Evolutionary conservation across 1,139 yeast species (phyloP), one percentile per base, ranked within the genome.

Genomic region (Kodamaea fungicola): DNA sequence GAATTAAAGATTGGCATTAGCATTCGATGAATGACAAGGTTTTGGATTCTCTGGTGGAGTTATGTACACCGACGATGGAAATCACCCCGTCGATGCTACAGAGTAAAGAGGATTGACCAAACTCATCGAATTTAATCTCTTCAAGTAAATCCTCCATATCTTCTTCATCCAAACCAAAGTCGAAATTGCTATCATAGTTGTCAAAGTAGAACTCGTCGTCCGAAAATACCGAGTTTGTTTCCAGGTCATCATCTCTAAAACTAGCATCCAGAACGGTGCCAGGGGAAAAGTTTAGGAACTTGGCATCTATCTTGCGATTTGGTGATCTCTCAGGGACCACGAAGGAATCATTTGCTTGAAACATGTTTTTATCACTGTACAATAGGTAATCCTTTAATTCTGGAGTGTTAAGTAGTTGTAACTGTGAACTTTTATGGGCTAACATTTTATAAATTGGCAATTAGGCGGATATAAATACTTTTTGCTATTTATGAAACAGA

Each of bases 1-100:
- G 9, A n/a, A n/a, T 22, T 30, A 4, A n/a, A 16, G 25, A 28
- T 25, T 32, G 12, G 34, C 8, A 16, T 29, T 33, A 32, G 22
- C 37, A 34, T 24, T 34, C 12, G 6, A 45, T 38, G 12, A 30
- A 37, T 19, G 48, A 43, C 29, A 46, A 40, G 22, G 47, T 42
- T 27, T 43, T 45, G 21, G 32, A 32, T 12, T 33, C 32, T 30
- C 43, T 37, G 4, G 38, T 26, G 10, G 47, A 42, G 21, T 42
- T 35, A 42, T 53, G 49, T 8, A 44, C 36, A 4, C 52, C 57
- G 13, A 52, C 50, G 2, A 59, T 49, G 2, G 54, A 45, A 6
- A 59, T 52, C 7, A 59, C 53, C 3, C 48, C 54, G 32, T 60
- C 62, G 7, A 61, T 50, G 22, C 42, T 30, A 36, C 42, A 48